Evolutionary conservation across 108 stramenopile genomes (phyloP), one percentile per base, ranked within the genome.

Genomic region (Cyclotella sp.): DNA sequence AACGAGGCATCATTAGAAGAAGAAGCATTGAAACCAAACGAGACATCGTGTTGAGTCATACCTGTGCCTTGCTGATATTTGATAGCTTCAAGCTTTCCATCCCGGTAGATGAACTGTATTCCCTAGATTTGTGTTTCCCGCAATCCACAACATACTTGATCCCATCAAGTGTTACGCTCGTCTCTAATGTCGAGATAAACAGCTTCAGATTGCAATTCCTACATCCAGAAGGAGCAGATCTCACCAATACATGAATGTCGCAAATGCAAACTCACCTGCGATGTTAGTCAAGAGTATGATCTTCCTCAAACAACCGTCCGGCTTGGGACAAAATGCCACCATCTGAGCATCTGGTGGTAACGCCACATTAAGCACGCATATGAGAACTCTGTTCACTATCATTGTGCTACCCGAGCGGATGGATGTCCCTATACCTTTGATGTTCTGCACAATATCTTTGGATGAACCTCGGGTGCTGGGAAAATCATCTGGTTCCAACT

Each of bases 251-350:
- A n/a, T n/a, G n/a, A n/a, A n/a, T n/a, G n/a, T n/a, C n/a, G n/a
- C n/a, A n/a, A n/a, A n/a, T n/a, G n/a, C n/a, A 34, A 26, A 77
- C 69, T 64, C 34, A 77, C 76, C 76, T 30, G 77, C 82, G 74
- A 99, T 97, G 79, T 98, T 99, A 26, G 99, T 99, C 8, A 96
- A 86, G 61, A 99, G 74, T 68, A 99, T 89, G 26, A 97, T 93
- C 77, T 98, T 97, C 39, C 94, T 81, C 30, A 69, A 49, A 57
- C 90, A 88, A 10, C 87, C 91, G 2, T 78, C 55, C 30, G 95
- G 92, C 71, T 90, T 89, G 41, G 90, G 87, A 22, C 80, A 69
- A 84, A 95, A 95, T 6, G 88, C 90, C 49, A 89, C 60, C 85
- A 87, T 77, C 72, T 95, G 95, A 12, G 72, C 81, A 71, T 89